Evolutionary conservation across 257 asterid genomes (phyloP).

Genomic region (Vinca minor): DNA sequence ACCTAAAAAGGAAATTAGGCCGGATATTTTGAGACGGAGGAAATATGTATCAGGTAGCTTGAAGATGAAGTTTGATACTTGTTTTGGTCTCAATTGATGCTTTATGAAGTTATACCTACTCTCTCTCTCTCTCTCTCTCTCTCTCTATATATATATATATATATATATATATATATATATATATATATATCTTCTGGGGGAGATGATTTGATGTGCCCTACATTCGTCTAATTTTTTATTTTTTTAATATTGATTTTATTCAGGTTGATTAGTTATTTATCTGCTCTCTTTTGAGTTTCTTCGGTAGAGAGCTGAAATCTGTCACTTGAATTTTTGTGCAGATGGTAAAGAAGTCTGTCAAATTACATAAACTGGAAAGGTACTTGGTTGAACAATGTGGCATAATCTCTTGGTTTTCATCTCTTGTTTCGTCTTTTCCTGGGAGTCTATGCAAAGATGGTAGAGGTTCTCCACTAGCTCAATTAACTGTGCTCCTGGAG

Average conservation of each 20-base stretch:
- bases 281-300: neutral
- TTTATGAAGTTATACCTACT: neutral
- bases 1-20: no score
- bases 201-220: neutral
- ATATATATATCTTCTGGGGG: no score
- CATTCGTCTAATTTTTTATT: no score
- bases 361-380: conserved; percentile 43
- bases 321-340: conserved; percentile 36
- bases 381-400: conserved; percentile 69
- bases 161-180: no score
- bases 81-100: neutral
- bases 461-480: conserved; percentile 27
- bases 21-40: no score
- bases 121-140: no score
- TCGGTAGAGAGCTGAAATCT: neutral
- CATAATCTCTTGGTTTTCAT: conserved; percentile 68
- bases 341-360: conserved; percentile 70
- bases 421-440: conserved; percentile 45
- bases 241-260: neutral
- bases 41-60: neutral
- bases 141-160: no score
- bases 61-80: conserved; percentile 5
- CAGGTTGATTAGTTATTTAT: neutral
- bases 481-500: conserved; percentile 54
- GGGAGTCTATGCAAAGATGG: conserved; percentile 30